Percentiles rank a stretch among this genome's conserved stretches.
phyloP scores from a whole-genome alignment of 208 protist species.

The Leishmania gerbilli region DNA sequence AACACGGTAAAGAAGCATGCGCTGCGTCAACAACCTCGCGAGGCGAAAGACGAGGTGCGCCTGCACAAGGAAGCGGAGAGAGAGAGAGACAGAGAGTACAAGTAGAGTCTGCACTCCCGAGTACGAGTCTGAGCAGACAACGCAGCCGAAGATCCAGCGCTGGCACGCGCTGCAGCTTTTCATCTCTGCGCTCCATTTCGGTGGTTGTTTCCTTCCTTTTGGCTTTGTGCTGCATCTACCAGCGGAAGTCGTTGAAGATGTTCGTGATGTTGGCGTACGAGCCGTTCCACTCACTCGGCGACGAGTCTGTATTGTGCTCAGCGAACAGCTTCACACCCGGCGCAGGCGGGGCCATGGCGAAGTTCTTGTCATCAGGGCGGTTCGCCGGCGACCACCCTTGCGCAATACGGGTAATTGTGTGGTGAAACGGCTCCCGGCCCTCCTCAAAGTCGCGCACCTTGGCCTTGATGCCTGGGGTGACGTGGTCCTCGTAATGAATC shows the following conservation, averaged over 20 bases:
- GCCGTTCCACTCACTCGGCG: constrained; percentile 75
- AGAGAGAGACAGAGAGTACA: not conserved
- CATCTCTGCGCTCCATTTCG: not conserved
- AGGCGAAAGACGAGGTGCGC: not conserved
- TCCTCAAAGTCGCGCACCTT: constrained; percentile 85
- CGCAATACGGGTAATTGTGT: constrained; percentile 83
- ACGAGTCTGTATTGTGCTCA: constrained; percentile 87
- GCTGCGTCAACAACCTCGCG: not conserved
- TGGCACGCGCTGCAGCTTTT: not conserved
- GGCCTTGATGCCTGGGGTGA: constrained; percentile 65
- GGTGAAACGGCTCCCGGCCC: constrained; percentile 87
- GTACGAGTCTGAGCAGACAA: not conserved
- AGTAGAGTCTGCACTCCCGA: not conserved
- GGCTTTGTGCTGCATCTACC: constrained; percentile 43
- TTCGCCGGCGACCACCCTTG: constrained; percentile 84
- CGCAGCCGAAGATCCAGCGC: too few species aligned
- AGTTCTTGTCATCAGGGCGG: constrained; percentile 85
- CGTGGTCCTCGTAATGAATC: constrained; percentile 71
- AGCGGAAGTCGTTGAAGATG: constrained; percentile 89
- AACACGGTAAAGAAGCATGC: not conserved
- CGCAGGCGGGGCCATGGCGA: constrained; percentile 59
- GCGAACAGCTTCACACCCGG: constrained; percentile 80
- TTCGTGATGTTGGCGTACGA: constrained; percentile 86
- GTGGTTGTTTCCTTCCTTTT: not conserved
- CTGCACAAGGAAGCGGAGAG: not conserved